Percentiles rank a stretch among this genome's conserved stretches.
These are phyloP conservation scores for Lithohypha guttulata DNA, from an alignment of 2,329 filamentous ascomycete species.

Conservation along the genomic window DNA sequence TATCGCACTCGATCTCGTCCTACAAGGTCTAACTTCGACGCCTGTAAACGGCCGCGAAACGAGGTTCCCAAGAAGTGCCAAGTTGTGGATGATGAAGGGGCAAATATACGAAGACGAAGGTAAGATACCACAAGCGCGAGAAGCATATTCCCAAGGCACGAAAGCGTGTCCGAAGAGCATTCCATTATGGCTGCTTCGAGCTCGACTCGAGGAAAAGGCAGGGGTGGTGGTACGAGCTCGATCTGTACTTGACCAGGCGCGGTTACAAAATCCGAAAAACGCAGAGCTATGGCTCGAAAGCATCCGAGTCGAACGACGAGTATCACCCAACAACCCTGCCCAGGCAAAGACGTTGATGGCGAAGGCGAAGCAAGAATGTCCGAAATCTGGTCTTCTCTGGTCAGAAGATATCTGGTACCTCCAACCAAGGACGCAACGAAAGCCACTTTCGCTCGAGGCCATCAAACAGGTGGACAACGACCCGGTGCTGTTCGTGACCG, in stretches of 20 bases:
- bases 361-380: conserved; percentile 80
- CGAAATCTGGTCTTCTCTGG: conserved; percentile 79
- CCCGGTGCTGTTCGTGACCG: conserved; percentile 75
- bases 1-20: conserved; percentile 73
- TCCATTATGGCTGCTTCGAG: conserved; percentile 79
- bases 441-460: conserved; percentile 80
- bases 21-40: conserved; percentile 48
- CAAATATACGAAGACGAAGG: conserved; percentile 85
- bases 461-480: conserved; percentile 97
- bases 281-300: conserved; percentile 83
- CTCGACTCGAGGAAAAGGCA: conserved; percentile 73
- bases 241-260: conserved; percentile 82
- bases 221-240: conserved; percentile 84
- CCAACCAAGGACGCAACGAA: conserved; percentile 81
- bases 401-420: conserved; percentile 92
- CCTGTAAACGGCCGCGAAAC: conserved; percentile 42
- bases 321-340: conserved; percentile 54
- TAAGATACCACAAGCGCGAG: conserved; percentile 72
- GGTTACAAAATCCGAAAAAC: conserved; percentile 76
- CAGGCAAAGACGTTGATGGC: conserved; percentile 93
- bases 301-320: conserved; percentile 82
- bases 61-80: conserved; percentile 72
- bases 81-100: conserved; percentile 98
- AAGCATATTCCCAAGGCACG: conserved; percentile 80
- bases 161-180: conserved; percentile 76